A percentile compares a stretch with the other conserved stretches of the same genome.
Conservation (phyloP, 2,329 filamentous ascomycete genomes). For the Hypoxylon sp. region DNA sequence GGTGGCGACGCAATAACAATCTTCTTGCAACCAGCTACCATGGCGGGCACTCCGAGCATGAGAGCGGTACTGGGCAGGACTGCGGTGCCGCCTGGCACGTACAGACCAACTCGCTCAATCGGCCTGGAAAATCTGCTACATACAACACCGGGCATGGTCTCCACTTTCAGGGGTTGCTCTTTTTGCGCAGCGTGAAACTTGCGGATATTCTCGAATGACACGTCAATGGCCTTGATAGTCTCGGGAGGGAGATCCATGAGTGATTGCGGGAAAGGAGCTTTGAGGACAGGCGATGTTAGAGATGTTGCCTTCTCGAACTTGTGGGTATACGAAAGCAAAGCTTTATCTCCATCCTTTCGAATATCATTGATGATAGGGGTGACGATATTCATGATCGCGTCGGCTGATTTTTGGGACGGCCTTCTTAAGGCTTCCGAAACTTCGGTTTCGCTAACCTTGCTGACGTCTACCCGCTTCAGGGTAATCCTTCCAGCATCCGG, state of each 20-base stretch:
- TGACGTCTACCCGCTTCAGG: slow-evolving; percentile 84
- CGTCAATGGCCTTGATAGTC: slow-evolving; percentile 91
- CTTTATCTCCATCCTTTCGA: slow-evolving; percentile 84
- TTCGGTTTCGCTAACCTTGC: slow-evolving; percentile 71
- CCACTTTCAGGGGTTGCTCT: slow-evolving; percentile 84
- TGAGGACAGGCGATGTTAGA: slow-evolving; percentile 87
- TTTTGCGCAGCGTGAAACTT: slow-evolving; percentile 94
- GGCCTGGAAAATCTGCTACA: slow-evolving; percentile 93
- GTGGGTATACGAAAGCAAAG: slow-evolving; percentile 92
- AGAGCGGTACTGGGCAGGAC: slow-evolving; percentile 97
- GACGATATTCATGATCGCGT: slow-evolving; percentile 91
- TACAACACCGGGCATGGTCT: slow-evolving; percentile 97
- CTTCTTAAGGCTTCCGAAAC: slow-evolving; percentile 83
- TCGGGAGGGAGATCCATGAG: slow-evolving; percentile 89
- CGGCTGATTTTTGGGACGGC: slow-evolving; percentile 94
- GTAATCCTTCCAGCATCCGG: slow-evolving; percentile 69
- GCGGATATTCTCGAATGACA: slow-evolving; percentile 93
- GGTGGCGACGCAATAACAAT: slow-evolving; percentile 95
- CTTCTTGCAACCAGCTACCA: slow-evolving; percentile 96
- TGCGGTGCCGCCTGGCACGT: slow-evolving; percentile 95
- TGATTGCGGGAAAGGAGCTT: slow-evolving; percentile 85
- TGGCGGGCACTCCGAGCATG: slow-evolving; percentile 97
- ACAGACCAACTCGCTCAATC: slow-evolving; percentile 95
- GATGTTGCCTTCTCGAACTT: slow-evolving; percentile 98
- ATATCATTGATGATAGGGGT: slow-evolving; percentile 93